Conservation (phyloP, 2,329 filamentous ascomycete genomes). For the Aspergillus quadricinctus region DNA sequence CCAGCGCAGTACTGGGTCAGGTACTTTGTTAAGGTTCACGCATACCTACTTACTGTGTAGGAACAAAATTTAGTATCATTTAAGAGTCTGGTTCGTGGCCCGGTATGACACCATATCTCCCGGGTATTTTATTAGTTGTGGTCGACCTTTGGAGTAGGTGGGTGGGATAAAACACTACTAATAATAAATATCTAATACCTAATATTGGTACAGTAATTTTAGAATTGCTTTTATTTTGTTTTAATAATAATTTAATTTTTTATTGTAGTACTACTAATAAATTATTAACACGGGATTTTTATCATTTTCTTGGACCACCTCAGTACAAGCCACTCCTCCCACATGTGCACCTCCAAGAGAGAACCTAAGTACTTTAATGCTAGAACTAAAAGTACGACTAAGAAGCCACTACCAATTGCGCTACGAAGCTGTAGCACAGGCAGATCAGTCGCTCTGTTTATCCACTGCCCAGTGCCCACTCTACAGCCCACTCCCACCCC, state of each 20-base stretch:
- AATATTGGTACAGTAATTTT: slow-evolving; percentile 3
- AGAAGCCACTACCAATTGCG: slow-evolving; percentile 25
- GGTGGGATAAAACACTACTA: neutral
- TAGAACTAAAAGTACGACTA: slow-evolving; percentile 21
- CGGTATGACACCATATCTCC: neutral
- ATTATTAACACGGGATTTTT: neutral
- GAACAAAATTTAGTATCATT: neutral
- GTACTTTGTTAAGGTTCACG: neutral
- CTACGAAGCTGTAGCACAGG: slow-evolving; percentile 30
- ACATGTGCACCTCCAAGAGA: slow-evolving; percentile 5
- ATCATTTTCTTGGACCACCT: neutral
- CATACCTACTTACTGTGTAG: neutral
- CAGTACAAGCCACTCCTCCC: slow-evolving; percentile 3
- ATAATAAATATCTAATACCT: slow-evolving; percentile 4
- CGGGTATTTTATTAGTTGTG: neutral
- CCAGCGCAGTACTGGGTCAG: too few relatives aligned
- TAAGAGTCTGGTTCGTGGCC: neutral
- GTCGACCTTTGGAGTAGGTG: neutral
- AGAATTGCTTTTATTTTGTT: slow-evolving; percentile 1
- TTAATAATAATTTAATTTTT: neutral
- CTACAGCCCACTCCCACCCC: slow-evolving; percentile 16
- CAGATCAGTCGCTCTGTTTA: slow-evolving; percentile 35
- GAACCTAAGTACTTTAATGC: slow-evolving; percentile 5
- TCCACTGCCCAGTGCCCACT: slow-evolving; percentile 24
- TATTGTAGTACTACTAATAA: neutral